phyloP scores from a whole-genome alignment of 2,329 filamentous ascomycete species.

The Diplocarpon mali region DNA sequence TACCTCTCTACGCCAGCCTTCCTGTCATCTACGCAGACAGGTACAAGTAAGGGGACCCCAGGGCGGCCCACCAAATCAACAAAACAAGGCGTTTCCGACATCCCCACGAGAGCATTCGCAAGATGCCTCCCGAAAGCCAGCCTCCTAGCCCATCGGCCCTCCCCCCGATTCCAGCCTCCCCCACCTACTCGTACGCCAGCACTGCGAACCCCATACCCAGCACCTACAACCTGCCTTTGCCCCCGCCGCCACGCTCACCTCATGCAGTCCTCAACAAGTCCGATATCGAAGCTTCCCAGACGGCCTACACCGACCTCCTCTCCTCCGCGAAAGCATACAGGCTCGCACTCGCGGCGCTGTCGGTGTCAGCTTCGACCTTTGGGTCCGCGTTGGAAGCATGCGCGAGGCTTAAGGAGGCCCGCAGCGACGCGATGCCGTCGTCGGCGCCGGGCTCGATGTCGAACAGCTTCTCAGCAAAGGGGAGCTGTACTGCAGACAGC shows the following conservation, averaged over 20 bases:
- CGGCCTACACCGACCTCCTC: conserved; percentile 51
- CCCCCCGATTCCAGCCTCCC: conserved; percentile 50
- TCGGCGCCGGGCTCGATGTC: conserved; percentile 16
- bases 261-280: conserved; percentile 50
- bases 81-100: neutral
- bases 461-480: conserved; percentile 36
- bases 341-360: conserved; percentile 48
- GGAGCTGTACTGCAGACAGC: conserved; percentile 50
- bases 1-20: neutral
- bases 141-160: conserved; percentile 40
- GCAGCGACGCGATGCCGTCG: conserved; percentile 43
- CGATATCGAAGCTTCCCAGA: conserved; percentile 52
- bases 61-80: neutral
- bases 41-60: too few relatives aligned
- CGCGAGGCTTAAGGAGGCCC: conserved; percentile 56
- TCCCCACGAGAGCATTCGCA: neutral
- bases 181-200: conserved; percentile 52
- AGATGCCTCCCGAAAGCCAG: conserved; percentile 9
- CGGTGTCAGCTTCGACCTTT: conserved; percentile 50
- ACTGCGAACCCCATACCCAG: conserved; percentile 47
- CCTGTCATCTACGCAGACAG: neutral
- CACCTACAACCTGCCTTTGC: conserved; percentile 46
- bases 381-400: conserved; percentile 55
- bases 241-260: conserved; percentile 46
- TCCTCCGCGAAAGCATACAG: conserved; percentile 53